phyloP scores from a whole-genome alignment of 2,329 filamentous ascomycete genomes.

The Corynespora cassiicola region DNA sequence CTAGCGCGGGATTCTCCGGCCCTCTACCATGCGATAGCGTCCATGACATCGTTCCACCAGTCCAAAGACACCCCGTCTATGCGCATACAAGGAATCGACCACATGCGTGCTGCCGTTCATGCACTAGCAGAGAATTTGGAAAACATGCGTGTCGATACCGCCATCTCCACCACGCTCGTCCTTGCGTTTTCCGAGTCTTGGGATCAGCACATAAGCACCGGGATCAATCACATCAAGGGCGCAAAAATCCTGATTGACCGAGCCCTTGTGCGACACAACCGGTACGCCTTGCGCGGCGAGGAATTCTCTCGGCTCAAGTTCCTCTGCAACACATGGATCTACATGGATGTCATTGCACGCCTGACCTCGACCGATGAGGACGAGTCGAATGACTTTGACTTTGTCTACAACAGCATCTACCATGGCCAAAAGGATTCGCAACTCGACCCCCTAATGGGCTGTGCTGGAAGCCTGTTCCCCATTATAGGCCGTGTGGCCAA shows the following conservation, averaged over 20 bases:
- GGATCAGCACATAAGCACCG: conserved; percentile 73
- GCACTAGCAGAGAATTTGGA: conserved; percentile 65
- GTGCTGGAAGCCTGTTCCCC: conserved; percentile 71
- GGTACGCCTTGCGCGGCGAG: conserved; percentile 48
- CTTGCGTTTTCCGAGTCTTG: conserved; percentile 75
- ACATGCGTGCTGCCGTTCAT: conserved; percentile 70
- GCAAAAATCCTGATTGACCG: conserved; percentile 69
- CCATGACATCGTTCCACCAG: conserved; percentile 73
- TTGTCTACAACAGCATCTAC: conserved; percentile 44
- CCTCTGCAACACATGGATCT: conserved; percentile 74
- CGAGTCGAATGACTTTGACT: conserved; percentile 60
- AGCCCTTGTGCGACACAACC: conserved; percentile 59
- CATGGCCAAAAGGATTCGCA: conserved; percentile 54
- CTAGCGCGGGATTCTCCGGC: conserved; percentile 69
- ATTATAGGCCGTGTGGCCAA: conserved; percentile 71
- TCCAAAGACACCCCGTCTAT: conserved; percentile 64
- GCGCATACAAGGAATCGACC: conserved; percentile 69
- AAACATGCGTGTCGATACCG: conserved; percentile 69
- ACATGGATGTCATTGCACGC: conserved; percentile 75
- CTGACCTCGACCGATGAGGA: conserved; percentile 68
- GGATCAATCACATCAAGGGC: conserved; percentile 72
- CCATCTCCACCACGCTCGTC: conserved; percentile 72
- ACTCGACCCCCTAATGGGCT: conserved; percentile 76
- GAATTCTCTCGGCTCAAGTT: conserved; percentile 64
- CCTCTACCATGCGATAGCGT: conserved; percentile 71